phyloP scores from a whole-genome alignment of 2,329 filamentous ascomycete genomes.

The Aspergillus neoniger region DNA sequence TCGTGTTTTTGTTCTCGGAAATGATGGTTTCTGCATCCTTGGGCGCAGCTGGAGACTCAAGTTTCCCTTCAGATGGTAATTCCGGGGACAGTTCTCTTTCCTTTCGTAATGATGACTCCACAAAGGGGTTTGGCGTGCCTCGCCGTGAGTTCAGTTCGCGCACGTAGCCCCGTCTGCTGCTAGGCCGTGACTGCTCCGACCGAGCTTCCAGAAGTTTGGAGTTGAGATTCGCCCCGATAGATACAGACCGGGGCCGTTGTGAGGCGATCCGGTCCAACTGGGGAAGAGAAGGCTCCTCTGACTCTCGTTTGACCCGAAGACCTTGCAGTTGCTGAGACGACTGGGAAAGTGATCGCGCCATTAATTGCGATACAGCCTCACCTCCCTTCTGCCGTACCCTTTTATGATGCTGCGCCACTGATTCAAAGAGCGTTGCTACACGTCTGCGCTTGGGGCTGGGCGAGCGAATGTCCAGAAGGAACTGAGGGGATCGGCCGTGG shows the following conservation, averaged over 20 bases:
- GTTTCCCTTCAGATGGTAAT: constrained; percentile 19
- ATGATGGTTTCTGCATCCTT: constrained; percentile 35
- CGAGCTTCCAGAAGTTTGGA: constrained; percentile 21
- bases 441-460: constrained; percentile 47
- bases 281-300: constrained; percentile 33
- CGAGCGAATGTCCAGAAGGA: constrained; percentile 41
- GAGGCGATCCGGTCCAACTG: constrained; percentile 31
- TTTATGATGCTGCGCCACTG: constrained; percentile 44
- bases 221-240: constrained; percentile 31
- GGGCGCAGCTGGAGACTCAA: constrained; percentile 19
- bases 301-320: constrained; percentile 40
- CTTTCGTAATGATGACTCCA: constrained; percentile 23
- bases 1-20: constrained; percentile 42
- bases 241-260: constrained; percentile 37
- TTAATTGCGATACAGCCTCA: constrained; percentile 43
- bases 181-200: constrained; percentile 21
- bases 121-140: constrained; percentile 29
- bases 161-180: constrained; percentile 25
- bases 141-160: constrained; percentile 17
- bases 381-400: constrained; percentile 43
- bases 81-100: constrained; percentile 17
- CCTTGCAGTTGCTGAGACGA: constrained; percentile 34
- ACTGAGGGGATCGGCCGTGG: constrained; percentile 33
- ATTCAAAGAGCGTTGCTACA: constrained; percentile 46
- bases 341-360: constrained; percentile 35